Evolutionary conservation across 2,329 filamentous ascomycete species (phyloP).

Genomic region (Curvularia hawaiiensis): DNA sequence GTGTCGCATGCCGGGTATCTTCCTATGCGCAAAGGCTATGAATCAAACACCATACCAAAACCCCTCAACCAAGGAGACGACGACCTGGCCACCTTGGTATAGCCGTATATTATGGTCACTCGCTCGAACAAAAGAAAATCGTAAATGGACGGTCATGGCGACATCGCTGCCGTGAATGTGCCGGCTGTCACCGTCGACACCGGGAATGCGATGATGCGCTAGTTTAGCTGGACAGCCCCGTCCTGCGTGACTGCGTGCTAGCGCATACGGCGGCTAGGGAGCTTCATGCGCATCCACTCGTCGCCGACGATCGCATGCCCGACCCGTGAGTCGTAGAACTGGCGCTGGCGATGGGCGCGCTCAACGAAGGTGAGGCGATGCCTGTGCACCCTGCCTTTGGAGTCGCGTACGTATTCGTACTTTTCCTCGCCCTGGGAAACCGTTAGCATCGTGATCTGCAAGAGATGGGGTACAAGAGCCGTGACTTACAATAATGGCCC

Average conservation of each 20-base stretch:
- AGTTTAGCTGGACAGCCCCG: background rate
- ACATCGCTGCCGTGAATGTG: background rate
- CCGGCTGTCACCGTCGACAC: background rate
- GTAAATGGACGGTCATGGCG: background rate
- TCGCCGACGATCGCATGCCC: slow-evolving; percentile 29
- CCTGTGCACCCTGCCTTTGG: slow-evolving; percentile 22
- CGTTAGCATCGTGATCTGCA: slow-evolving; percentile 1
- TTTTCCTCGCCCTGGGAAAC: slow-evolving; percentile 23
- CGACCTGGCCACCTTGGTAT: slow-evolving; percentile 9
- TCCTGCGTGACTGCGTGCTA: slow-evolving; percentile 4
- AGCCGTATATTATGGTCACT: background rate
- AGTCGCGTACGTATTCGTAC: slow-evolving; percentile 16
- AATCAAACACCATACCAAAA: slow-evolving; percentile 8
- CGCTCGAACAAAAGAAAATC: slow-evolving; percentile 11
- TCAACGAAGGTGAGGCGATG: slow-evolving; percentile 19
- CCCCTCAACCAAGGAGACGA: slow-evolving; percentile 15
- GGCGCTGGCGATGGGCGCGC: slow-evolving; percentile 19
- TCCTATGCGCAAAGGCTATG: slow-evolving; percentile 12
- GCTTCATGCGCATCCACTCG: slow-evolving; percentile 31
- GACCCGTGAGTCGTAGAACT: slow-evolving; percentile 27
- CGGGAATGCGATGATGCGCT: background rate
- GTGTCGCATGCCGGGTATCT: slow-evolving; percentile 16
- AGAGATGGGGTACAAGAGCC: background rate
- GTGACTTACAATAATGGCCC: slow-evolving; percentile 24
- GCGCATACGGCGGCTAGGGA: slow-evolving; percentile 17